phyloP scores from a whole-genome alignment of 1,139 yeast species.

The Scheffersomyces stambukii region DNA sequence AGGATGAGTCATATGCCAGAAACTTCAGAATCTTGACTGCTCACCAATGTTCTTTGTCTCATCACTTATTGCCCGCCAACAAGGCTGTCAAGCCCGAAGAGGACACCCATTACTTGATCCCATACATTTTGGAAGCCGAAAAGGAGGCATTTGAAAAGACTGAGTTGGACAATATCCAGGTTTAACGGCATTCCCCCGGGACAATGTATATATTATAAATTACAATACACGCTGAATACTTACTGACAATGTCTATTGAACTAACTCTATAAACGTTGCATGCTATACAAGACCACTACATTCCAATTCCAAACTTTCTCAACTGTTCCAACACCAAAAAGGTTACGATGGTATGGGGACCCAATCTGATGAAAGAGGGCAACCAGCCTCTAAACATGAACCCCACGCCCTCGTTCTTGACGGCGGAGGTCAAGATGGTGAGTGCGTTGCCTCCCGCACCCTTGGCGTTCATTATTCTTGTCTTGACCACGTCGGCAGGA shows the following conservation, averaged over 20 bases:
- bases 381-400: conserved; percentile 91
- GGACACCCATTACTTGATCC: conserved; percentile 81
- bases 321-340: conserved; percentile 78
- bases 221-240: background rate
- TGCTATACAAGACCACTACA: too few relatives aligned
- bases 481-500: conserved; percentile 88
- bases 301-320: conserved; percentile 54
- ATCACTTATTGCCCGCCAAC: conserved; percentile 77
- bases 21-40: conserved; percentile 90
- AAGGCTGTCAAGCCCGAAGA: conserved; percentile 79
- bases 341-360: conserved; percentile 86
- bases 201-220: too few relatives aligned
- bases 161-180: conserved; percentile 76
- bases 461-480: conserved; percentile 76
- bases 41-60: conserved; percentile 80
- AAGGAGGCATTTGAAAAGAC: conserved; percentile 85
- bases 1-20: conserved; percentile 81
- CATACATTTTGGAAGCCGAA: conserved; percentile 91
- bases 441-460: conserved; percentile 48
- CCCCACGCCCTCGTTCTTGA: conserved; percentile 64
- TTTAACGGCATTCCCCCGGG: too few relatives aligned
- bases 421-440: conserved; percentile 49
- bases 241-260: background rate
- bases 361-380: conserved; percentile 81
- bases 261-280: background rate